These are phyloP conservation scores for Candida pini DNA, from an alignment of 805 yeast genomes.

Conservation along the genomic window DNA sequence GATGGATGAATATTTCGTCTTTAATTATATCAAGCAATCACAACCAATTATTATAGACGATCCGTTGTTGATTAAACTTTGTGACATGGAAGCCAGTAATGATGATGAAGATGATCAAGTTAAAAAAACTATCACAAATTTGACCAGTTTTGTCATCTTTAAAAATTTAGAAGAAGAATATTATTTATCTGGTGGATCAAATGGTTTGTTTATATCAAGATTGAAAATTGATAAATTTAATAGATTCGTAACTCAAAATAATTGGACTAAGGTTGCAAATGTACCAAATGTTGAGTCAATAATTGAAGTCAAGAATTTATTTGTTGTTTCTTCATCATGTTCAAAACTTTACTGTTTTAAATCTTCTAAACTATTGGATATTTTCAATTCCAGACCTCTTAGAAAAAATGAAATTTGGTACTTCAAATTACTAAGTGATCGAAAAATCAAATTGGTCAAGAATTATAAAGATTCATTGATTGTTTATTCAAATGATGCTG, in stretches of 20 bases:
- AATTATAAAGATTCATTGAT: background rate
- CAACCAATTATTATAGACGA: background rate
- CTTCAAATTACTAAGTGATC: background rate
- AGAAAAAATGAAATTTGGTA: background rate
- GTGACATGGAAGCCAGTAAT: background rate
- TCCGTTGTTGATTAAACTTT: background rate
- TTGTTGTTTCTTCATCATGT: background rate
- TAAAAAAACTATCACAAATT: background rate
- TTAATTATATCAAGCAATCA: background rate
- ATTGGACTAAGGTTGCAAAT: constrained; percentile 1
- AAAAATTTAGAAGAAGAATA: background rate
- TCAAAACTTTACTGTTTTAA: background rate
- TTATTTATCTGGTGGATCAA: background rate
- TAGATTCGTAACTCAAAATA: too few relatives aligned
- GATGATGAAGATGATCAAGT: background rate
- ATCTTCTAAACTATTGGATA: background rate
- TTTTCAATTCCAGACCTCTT: background rate
- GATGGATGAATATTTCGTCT: background rate
- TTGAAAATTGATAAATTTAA: background rate
- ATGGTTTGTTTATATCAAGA: background rate
- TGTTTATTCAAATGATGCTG: background rate
- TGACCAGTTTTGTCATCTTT: background rate
- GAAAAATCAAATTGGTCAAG: background rate
- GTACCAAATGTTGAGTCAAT: background rate
- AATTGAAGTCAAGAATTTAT: background rate